Percentiles rank a stretch among this genome's conserved stretches.
Evolutionary conservation across 192 early-diverging fungal species (phyloP).

Genomic region (Coemansia sp.): DNA sequence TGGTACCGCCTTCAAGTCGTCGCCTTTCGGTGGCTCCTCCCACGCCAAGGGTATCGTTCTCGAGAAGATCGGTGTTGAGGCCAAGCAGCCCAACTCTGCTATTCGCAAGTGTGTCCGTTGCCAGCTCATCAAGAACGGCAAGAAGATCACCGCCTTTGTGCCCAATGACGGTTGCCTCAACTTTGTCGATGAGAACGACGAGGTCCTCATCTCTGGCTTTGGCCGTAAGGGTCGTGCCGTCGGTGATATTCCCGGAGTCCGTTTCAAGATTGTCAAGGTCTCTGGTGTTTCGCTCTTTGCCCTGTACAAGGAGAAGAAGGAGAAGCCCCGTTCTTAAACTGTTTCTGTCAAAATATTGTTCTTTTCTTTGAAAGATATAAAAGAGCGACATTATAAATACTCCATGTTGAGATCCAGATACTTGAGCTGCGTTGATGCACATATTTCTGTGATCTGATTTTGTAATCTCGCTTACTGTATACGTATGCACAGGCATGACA

Average conservation of each 20-base stretch:
- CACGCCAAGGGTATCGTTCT: constrained; percentile 99
- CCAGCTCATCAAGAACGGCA: constrained; percentile 99
- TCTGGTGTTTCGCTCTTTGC: constrained; percentile 98
- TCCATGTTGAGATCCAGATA: neutral
- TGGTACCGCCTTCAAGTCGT: constrained; percentile 97
- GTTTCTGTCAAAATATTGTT: neutral
- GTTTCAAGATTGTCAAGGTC: constrained; percentile 99
- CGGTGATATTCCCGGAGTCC: constrained; percentile 99
- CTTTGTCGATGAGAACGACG: constrained; percentile 99
- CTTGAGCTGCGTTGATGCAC: neutral
- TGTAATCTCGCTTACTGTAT: neutral
- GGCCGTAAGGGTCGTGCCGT: constrained; percentile 99
- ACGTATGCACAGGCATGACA: neutral
- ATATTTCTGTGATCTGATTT: neutral
- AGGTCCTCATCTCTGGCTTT: constrained; percentile 99
- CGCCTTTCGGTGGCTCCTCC: constrained; percentile 98
- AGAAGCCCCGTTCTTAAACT: constrained; percentile 93
- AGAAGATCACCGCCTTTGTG: constrained; percentile 99
- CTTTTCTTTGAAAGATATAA: constrained; percentile 8
- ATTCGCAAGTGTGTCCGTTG: constrained; percentile 99
- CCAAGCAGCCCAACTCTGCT: constrained; percentile 99
- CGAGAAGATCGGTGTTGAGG: constrained; percentile 99
- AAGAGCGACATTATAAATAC: neutral
- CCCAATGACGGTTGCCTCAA: constrained; percentile 99
- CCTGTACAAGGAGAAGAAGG: constrained; percentile 99